These are phyloP conservation scores for Cladorrhinum samala DNA, from an alignment of 495 filamentous ascomycete species.

Conservation along the genomic window DNA sequence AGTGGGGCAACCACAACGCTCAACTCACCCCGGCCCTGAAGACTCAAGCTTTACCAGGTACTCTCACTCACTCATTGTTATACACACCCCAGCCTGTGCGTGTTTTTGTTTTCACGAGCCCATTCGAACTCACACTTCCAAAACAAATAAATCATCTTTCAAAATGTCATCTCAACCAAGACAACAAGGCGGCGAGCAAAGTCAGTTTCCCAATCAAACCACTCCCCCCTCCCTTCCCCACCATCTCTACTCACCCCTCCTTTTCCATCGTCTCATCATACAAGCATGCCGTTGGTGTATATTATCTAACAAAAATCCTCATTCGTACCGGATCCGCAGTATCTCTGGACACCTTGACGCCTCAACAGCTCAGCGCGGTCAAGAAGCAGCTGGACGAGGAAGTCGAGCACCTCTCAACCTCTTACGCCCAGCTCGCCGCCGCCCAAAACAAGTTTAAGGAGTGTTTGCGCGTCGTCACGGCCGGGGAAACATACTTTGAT, in stretches of 20 bases:
- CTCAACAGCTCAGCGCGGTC: slow-evolving; percentile 52
- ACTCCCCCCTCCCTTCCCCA: not conserved
- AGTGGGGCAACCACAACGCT: no score
- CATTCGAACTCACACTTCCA: not conserved
- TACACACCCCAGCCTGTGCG: no score
- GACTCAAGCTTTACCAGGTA: no score
- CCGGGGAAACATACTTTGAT: slow-evolving; percentile 43
- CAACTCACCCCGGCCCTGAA: no score
- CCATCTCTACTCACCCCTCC: not conserved
- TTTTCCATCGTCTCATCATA: slow-evolving; percentile 3
- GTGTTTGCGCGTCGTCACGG: slow-evolving; percentile 68
- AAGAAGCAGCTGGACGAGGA: slow-evolving; percentile 96
- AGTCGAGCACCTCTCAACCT: slow-evolving; percentile 83
- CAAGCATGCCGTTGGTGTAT: no score
- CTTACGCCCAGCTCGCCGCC: slow-evolving; percentile 79
- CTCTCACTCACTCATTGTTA: no score
- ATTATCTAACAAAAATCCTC: no score
- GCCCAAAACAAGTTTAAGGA: slow-evolving; percentile 90
- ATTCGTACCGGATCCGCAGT: slow-evolving; percentile 21
- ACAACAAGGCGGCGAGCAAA: slow-evolving; percentile 16
- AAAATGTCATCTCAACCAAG: slow-evolving; percentile 15
- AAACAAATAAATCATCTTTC: not conserved
- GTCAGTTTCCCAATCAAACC: slow-evolving; percentile 11
- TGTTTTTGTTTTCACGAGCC: no score
- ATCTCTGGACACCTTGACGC: slow-evolving; percentile 44